Percentiles rank a stretch among this genome's conserved stretches.
phyloP scores from a whole-genome alignment of 2,329 filamentous ascomycete genomes.

The Blastomyces gilchristii region DNA sequence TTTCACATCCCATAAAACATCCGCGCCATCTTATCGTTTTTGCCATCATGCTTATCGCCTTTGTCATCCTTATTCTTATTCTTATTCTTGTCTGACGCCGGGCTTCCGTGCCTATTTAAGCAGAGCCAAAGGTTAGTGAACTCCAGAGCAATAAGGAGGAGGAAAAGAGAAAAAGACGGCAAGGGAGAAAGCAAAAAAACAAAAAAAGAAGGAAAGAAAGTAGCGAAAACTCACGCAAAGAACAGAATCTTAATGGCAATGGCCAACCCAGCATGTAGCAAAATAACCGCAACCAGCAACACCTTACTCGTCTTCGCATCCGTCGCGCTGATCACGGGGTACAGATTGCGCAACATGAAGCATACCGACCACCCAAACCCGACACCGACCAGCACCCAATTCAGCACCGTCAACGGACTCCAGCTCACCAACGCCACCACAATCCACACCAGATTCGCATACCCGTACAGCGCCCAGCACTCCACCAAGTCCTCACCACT shows the following conservation, averaged over 20 bases:
- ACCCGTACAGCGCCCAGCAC: slow-evolving; percentile 92
- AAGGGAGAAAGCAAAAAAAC: background rate
- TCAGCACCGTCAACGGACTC: slow-evolving; percentile 74
- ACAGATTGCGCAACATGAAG: slow-evolving; percentile 77
- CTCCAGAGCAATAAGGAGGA: background rate
- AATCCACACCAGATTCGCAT: slow-evolving; percentile 95
- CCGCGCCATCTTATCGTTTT: slow-evolving; percentile 23
- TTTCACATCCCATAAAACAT: slow-evolving; percentile 22
- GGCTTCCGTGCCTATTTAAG: slow-evolving; percentile 50
- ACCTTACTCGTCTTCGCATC: slow-evolving; percentile 87
- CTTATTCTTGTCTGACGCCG: slow-evolving; percentile 39
- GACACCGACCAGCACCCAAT: slow-evolving; percentile 85
- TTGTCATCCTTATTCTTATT: slow-evolving; percentile 24
- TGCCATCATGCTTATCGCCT: slow-evolving; percentile 21
- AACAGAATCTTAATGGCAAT: slow-evolving; percentile 95
- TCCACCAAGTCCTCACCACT: slow-evolving; percentile 70
- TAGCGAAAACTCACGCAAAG: slow-evolving; percentile 55
- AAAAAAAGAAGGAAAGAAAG: background rate
- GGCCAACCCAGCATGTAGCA: slow-evolving; percentile 77
- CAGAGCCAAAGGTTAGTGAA: slow-evolving; percentile 11
- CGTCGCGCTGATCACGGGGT: slow-evolving; percentile 83
- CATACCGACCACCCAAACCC: slow-evolving; percentile 73
- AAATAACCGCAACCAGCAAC: slow-evolving; percentile 71
- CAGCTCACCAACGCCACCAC: slow-evolving; percentile 85
- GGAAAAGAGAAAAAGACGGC: no score